phyloP scores from a whole-genome alignment of 495 filamentous ascomycete genomes.

The Talaromyces proteolyticus region DNA sequence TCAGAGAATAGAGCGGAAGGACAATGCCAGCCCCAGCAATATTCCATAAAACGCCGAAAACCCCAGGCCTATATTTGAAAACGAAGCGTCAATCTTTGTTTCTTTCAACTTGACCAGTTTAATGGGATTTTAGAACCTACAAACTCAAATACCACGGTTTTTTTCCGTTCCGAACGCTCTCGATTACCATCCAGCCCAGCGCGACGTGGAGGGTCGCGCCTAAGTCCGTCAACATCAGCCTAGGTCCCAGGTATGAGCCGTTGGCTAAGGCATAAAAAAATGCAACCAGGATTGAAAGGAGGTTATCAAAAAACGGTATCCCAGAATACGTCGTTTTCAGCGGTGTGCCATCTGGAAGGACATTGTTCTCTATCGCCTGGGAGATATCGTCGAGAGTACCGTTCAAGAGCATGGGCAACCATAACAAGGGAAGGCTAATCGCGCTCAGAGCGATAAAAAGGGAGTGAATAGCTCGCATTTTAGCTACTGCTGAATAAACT shows the following conservation, averaged over 20 bases:
- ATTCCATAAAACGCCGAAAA: too few relatives aligned
- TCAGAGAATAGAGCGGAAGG: too few relatives aligned
- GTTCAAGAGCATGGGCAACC: not conserved
- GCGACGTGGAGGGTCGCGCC: not conserved
- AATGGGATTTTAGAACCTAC: too few relatives aligned
- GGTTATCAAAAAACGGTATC: not conserved
- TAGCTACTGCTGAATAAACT: not conserved
- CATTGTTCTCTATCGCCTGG: not conserved
- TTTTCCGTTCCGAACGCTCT: too few relatives aligned
- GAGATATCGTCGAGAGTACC: not conserved
- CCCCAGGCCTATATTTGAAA: too few relatives aligned
- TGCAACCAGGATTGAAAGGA: not conserved
- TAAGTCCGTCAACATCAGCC: not conserved
- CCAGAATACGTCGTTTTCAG: not conserved
- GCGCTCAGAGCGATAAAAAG: not conserved
- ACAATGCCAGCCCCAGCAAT: too few relatives aligned
- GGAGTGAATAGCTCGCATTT: not conserved
- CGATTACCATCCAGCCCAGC: not conserved
- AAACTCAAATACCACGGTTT: too few relatives aligned
- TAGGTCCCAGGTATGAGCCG: not conserved
- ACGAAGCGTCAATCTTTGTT: too few relatives aligned
- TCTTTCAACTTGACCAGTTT: too few relatives aligned
- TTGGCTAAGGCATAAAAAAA: not conserved
- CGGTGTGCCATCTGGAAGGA: not conserved
- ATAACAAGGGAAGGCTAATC: not conserved